Conservation (phyloP, 257 asterid species). For the Solanum sitiens region DNA sequence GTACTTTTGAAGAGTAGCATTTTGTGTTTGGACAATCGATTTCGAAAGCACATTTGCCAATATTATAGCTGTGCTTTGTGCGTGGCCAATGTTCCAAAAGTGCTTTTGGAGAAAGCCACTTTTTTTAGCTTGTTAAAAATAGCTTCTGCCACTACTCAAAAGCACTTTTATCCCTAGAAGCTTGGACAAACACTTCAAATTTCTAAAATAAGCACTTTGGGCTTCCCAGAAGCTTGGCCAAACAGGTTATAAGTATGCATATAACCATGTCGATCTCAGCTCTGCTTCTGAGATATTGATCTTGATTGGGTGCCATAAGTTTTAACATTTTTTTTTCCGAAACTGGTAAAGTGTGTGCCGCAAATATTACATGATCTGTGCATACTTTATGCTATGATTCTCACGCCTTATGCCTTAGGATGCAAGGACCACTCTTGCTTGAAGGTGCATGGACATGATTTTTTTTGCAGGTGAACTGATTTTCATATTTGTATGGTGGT, state of each 20-base stretch:
- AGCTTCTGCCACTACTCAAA: not conserved
- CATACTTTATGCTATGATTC: slow-evolving; percentile 26
- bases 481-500: slow-evolving; percentile 22
- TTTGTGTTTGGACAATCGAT: not conserved
- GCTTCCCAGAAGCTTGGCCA: not conserved
- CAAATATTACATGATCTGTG: slow-evolving; percentile 16
- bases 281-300: slow-evolving; percentile 11
- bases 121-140: not conserved
- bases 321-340: not conserved
- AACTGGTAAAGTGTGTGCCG: not conserved
- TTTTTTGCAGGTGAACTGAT: slow-evolving; percentile 58
- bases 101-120: not conserved
- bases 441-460: slow-evolving; percentile 48
- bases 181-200: not conserved
- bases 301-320: slow-evolving; percentile 9
- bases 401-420: slow-evolving; percentile 37
- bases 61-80: not conserved
- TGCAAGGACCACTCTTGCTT: slow-evolving; percentile 41
- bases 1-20: not conserved
- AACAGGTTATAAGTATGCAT: not conserved
- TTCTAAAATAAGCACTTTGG: not conserved
- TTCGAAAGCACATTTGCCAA: not conserved
- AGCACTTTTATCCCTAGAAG: not conserved
- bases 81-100: not conserved
- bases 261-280: not conserved